Conservation (phyloP, 768 basidiomycete species). For the Lanmaoa rubissima region DNA sequence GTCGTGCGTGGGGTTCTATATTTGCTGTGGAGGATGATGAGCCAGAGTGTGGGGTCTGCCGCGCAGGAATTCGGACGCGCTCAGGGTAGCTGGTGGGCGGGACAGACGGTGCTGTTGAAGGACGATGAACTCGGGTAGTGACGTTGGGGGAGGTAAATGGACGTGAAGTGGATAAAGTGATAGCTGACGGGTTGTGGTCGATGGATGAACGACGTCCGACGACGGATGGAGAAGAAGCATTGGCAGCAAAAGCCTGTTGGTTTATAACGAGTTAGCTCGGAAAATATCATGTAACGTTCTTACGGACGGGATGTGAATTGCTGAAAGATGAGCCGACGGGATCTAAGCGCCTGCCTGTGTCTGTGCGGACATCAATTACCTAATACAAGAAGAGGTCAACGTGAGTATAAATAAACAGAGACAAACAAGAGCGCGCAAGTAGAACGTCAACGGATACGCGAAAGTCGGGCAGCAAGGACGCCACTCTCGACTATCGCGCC, state of each 20-base stretch:
- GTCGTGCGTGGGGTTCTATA: background rate
- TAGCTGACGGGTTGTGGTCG: background rate
- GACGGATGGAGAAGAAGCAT: background rate
- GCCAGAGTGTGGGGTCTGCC: constrained; percentile 8
- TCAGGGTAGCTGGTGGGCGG: constrained; percentile 25
- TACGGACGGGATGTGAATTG: constrained; percentile 23
- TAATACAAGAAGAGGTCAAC: constrained; percentile 19
- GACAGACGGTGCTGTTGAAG: constrained; percentile 2
- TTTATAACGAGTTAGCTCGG: constrained; percentile 25
- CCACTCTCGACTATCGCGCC: constrained; percentile 7
- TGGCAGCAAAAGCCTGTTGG: constrained; percentile 4
- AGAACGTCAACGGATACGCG: constrained; percentile 5
- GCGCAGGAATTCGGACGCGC: constrained; percentile 3
- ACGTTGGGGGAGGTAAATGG: constrained; percentile 7
- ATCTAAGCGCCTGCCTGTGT: constrained; percentile 14
- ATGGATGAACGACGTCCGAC: background rate
- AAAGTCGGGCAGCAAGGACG: background rate
- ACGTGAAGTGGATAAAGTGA: constrained; percentile 3
- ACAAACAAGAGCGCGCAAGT: constrained; percentile 12
- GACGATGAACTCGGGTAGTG: constrained; percentile 8
- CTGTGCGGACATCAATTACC: constrained; percentile 28
- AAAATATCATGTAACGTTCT: constrained; percentile 9
- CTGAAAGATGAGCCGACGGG: constrained; percentile 6
- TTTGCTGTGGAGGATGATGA: background rate
- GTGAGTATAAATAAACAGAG: background rate